A percentile compares a stretch with the other conserved stretches of the same genome.
These are phyloP conservation scores for Fusarium concolor DNA, from an alignment of 2,329 filamentous ascomycete species.

Conservation along the genomic window DNA sequence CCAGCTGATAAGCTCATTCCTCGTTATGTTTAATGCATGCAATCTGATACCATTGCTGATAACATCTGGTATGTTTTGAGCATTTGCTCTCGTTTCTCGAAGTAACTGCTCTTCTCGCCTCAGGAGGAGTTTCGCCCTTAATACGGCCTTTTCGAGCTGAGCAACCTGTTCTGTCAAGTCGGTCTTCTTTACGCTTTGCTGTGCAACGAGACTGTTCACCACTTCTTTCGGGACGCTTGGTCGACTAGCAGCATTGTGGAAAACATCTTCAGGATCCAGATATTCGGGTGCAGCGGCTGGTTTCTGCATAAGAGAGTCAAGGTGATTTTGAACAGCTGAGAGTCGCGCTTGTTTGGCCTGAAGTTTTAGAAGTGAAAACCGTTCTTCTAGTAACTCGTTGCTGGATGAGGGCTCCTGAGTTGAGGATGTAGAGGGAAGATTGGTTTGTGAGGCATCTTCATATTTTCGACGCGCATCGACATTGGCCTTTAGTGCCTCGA, in stretches of 20 bases:
- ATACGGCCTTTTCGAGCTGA: constrained; percentile 67
- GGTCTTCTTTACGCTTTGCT: constrained; percentile 52
- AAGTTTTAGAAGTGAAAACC: constrained; percentile 63
- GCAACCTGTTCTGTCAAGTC: constrained; percentile 62
- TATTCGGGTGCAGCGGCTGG: constrained; percentile 64
- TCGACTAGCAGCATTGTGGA: constrained; percentile 56
- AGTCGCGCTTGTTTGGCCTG: constrained; percentile 65
- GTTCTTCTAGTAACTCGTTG: constrained; percentile 58
- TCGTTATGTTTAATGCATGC: constrained; percentile 65
- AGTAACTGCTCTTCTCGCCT: constrained; percentile 68
- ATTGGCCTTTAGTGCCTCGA: constrained; percentile 66
- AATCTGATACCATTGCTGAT: constrained; percentile 58
- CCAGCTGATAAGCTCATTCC: constrained; percentile 72
- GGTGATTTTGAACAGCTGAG: constrained; percentile 61
- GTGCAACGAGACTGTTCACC: constrained; percentile 61
- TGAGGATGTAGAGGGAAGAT: constrained; percentile 30
- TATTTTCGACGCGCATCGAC: constrained; percentile 63
- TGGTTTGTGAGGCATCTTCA: constrained; percentile 50
- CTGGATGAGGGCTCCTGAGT: constrained; percentile 31
- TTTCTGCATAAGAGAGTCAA: constrained; percentile 63
- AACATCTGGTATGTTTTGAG: constrained; percentile 51
- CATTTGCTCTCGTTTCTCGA: constrained; percentile 57
- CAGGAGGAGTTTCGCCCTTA: constrained; percentile 68
- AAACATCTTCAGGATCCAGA: constrained; percentile 62
- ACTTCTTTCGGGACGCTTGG: constrained; percentile 65